Base-by-base conservation (phyloP, 2,329 filamentous ascomycete species). In the Aureobasidium uvarum region DNA sequence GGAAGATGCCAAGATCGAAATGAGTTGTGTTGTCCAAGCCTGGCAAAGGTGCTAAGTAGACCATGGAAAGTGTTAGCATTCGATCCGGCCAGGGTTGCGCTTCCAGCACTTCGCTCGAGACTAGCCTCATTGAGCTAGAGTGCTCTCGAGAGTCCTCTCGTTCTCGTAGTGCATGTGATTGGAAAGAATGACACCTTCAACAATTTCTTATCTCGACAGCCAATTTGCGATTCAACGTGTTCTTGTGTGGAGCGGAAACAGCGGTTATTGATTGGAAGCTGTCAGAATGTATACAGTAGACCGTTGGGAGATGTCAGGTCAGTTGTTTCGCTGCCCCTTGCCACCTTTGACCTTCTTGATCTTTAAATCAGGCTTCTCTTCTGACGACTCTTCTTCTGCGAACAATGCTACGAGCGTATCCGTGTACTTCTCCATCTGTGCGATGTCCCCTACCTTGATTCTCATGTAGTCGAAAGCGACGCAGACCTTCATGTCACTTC, bases 401-500 rank as follows among this genome's bases (percentile, higher is more conserved):
- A 89, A 82, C 67, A 89, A 73, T 74, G 81, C 80, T 68, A 82
- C 77, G 66, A 90, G 71, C 20, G 86, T 86, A 14, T 84, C 84
- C 66, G 85, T 80, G 71, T 86, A 89, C 69, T 81, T 81, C 69
- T 86, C 85, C 54, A 90, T 81, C 75, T 87, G 82, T 67, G 83
- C 83, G 69, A 92, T 90, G 69, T 92, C 89, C 10, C 86, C 85
- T 36, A 92, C 78, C 74, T 82, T 86, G 46, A 92, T 85, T 5
- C 84, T 80, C 90, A 94, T 94, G 70, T 90, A 86, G 73, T 95
- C 91, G 75, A 92, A 92, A 1, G 88, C 90, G 65, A 92, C 83
- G 66, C 90, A 81, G 18, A 91, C 85, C 45, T 87, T 85, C 79
- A 87, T 84, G 67, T 86, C 81, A 23, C 77, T 78, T 6, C 75